Evolutionary conservation across 768 basidiomycete species (phyloP), one percentile per base, ranked within the genome.

Genomic region (Thelephora ganbajun): DNA sequence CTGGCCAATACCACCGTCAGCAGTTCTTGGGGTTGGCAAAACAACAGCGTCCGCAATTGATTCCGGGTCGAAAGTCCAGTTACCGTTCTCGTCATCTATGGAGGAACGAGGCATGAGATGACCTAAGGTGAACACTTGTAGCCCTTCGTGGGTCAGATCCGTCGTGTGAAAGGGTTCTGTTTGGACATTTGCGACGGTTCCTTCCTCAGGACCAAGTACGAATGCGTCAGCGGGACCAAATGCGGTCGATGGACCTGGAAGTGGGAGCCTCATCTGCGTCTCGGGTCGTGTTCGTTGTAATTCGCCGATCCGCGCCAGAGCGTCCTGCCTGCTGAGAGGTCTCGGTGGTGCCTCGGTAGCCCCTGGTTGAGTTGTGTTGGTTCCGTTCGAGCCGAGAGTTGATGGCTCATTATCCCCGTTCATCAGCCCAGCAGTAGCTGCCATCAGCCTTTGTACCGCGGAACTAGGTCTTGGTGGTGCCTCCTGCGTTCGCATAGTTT

Each of bases 41-140:
- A 60, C 59, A 41, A 58, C 53, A 11, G 52, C 54, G 42, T 46
- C 52, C 2, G 53, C 62, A 26, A 69, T 61, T 47, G 61, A 59
- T 44, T 47, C 59, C 9, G 69, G 55, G 45, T 79, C 73, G 58
- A 74, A 79, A 20, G 65, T 69, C 81, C 81, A 84, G 48, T 73
- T 76, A 14, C 75, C 80, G 37, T 72, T 73, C 35, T 56, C 62
- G 56, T 77, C 76, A 18, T 70, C 72, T 45, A 66, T 59, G 37
- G 63, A 63, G 50, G 69, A 69, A 49, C 74, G 65, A 12, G 84
- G 84, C 53, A 86, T 66, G 19, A 87, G 63, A 59, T 86, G 84
- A 0, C 85, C 84, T 3, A 88, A 74, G 1, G 86, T 88, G 58
- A 84, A 84, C 46, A 87, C 83, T 59, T 85, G 82, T 46, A 88